Evolutionary conservation across 129 eudicot genomes (phyloP), one percentile per base, ranked within the genome.

Genomic region (Lactuca saligna): DNA sequence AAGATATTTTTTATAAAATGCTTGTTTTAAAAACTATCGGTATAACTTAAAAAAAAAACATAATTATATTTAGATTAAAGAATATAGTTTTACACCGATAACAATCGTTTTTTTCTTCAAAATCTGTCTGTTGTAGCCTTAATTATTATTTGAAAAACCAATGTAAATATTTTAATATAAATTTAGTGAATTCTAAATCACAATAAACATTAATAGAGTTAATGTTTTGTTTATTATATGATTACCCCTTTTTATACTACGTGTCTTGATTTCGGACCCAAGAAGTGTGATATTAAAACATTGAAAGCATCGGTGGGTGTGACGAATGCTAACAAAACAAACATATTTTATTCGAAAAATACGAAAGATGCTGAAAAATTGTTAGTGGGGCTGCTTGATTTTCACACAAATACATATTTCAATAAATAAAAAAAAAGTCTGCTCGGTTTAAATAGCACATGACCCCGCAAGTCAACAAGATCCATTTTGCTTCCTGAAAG

Each of bases 401-500:
- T 70, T 69, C 61, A 48, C 13, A 57, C 57, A 72, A 14, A 62
- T 6, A 53, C 16, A 63, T 25, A 50, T 54, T 65, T 33, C 37
- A 12, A 39, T 17, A 42, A 62, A 25, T 39, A 54, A 65, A 46
- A 20, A 46, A 20, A 12, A 57, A 75, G 73, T 46, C 60, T 57
- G 55, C 62, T 59, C 50, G 55, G 67, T 60, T 54, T 6, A 54
- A 56, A 54, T 60, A 60, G 56, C n/a, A 48, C 39, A 15, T 39
- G 34, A 13, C 39, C 49, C 79, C 57, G 39, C 35, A 70, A 77
- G 85, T 80, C 85, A 78, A 74, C 71, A 71, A 77, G 80, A 77
- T 57, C 74, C 79, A 75, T 51, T 68, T 68, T 41, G 25, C 59
- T 48, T 64, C 31, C 55, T 56, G 32, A 39, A 68, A 69, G 63